These are phyloP conservation scores for Waltiozyma sp. DNA, from an alignment of 1,139 yeast genomes.

Conservation along the genomic window DNA sequence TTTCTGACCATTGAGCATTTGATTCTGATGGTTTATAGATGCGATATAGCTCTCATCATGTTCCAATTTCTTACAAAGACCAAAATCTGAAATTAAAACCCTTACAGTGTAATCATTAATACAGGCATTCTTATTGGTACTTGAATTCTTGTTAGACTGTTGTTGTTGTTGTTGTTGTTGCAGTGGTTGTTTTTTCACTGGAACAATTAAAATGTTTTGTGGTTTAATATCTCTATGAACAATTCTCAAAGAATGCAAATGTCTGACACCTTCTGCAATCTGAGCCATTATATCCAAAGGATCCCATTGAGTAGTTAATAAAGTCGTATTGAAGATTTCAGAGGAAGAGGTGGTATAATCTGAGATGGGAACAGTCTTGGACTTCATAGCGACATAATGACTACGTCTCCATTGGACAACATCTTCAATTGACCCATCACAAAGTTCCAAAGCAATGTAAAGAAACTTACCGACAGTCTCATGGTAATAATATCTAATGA, in stretches of 20 bases:
- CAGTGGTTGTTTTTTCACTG: conserved; percentile 34
- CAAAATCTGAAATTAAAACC: conserved; percentile 86
- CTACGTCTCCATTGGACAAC: conserved; percentile 40
- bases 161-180: conserved; percentile 5
- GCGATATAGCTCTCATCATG: conserved; percentile 46
- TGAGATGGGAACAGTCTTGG: no score
- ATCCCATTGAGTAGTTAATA: conserved; percentile 19
- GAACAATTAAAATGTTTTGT: conserved; percentile 83
- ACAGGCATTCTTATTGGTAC: background rate
- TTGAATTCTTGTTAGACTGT: background rate
- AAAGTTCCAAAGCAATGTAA: conserved; percentile 86
- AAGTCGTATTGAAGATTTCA: no score
- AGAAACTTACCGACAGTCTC: conserved; percentile 79
- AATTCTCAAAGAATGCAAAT: conserved; percentile 80
- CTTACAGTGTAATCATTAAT: conserved; percentile 33
- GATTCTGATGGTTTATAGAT: background rate
- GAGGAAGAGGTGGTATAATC: no score
- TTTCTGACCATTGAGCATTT: background rate
- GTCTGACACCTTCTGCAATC: conserved; percentile 75
- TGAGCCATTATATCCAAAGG: conserved; percentile 57
- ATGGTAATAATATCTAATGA: conserved; percentile 83
- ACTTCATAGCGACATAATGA: background rate
- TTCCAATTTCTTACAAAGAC: conserved; percentile 84
- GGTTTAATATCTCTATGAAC: conserved; percentile 96
- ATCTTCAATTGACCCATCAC: conserved; percentile 84